Evolutionary conservation across 202 grass and related monocot species (phyloP).

Genomic region (Carex sylvatica): DNA sequence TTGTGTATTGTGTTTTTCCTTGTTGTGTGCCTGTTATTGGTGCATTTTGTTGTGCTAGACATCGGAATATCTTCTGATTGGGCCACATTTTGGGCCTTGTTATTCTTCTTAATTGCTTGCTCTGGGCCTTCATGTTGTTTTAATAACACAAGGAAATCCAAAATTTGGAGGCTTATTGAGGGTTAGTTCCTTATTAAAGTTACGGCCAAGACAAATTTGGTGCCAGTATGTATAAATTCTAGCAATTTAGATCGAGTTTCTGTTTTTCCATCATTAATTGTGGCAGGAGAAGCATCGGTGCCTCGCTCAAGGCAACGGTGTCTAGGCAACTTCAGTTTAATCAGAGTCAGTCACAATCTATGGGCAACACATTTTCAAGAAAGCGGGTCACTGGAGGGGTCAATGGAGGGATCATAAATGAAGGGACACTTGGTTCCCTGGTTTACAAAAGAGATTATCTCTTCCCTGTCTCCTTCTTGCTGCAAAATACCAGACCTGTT

Average conservation of each 20-base stretch:
- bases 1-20: neutral
- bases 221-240: neutral
- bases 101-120: neutral
- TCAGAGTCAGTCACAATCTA: conserved; percentile 39
- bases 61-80: neutral
- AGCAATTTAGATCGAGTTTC: neutral
- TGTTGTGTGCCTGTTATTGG: neutral
- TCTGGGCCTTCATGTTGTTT: neutral
- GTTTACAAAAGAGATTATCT: conserved; percentile 74
- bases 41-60: neutral
- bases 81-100: neutral
- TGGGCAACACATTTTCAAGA: conserved; percentile 55
- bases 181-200: neutral
- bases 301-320: conserved; percentile 24
- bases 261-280: conserved; percentile 18
- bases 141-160: neutral
- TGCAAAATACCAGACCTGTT: conserved; percentile 80
- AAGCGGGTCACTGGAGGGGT: conserved; percentile 85
- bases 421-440: conserved; percentile 66
- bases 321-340: conserved; percentile 41
- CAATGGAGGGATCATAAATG: conserved; percentile 88
- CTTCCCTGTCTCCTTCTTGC: conserved; percentile 71
- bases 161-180: neutral
- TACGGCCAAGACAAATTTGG: neutral
- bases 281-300: conserved; percentile 56